Base-by-base conservation (phyloP, 495 filamentous ascomycete genomes). In the Xylaria acuta region DNA sequence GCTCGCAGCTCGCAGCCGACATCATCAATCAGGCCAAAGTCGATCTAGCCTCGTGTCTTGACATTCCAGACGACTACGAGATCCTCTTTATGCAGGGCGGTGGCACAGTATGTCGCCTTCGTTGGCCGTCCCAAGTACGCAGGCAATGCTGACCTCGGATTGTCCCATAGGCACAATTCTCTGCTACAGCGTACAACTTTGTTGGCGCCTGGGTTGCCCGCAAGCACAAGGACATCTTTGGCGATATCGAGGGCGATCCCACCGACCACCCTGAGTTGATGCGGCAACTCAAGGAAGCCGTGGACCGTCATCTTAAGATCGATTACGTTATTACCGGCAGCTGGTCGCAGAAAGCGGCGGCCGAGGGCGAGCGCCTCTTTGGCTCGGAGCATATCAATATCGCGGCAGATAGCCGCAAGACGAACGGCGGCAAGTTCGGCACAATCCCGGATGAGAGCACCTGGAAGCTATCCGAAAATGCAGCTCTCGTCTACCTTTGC, bases 291-390 rank as follows among this genome's bases (percentile, higher is more conserved):
- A 84, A 85, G 72, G 85, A 86, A 76, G 88, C 90, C 69, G 85
- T 93, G 1, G 81, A 87, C 14, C 80, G n/a, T n/a, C n/a, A 92
- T 49, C 75, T 94, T 77, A 89, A 87, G 74, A 79, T 94, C 30
- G 93, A 95, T 76, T 96, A 96, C 75, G 81, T 95, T 0, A 89
- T 95, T 14, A 95, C 93, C 53, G 93, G 93, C 64, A 34, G 68
- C 7, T 70, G 93, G 93, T 92, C 91, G 41, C 83, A 91, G 71
- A 95, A 95, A 80, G 92, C 92, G 27, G 88, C 86, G 40, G 91
- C 93, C 78, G 93, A 96, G 79, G 93, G 92, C 25, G 82, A 82
- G 32, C 83, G 91, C 40, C 77, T 96, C 6, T 77, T 94, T 1
- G 93, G 93, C 6, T 79, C 88, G 5, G 85, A 90, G 72, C 85